Evolutionary conservation across 2,329 filamentous ascomycete species (phyloP).

Genomic region (Bisporella sp.): DNA sequence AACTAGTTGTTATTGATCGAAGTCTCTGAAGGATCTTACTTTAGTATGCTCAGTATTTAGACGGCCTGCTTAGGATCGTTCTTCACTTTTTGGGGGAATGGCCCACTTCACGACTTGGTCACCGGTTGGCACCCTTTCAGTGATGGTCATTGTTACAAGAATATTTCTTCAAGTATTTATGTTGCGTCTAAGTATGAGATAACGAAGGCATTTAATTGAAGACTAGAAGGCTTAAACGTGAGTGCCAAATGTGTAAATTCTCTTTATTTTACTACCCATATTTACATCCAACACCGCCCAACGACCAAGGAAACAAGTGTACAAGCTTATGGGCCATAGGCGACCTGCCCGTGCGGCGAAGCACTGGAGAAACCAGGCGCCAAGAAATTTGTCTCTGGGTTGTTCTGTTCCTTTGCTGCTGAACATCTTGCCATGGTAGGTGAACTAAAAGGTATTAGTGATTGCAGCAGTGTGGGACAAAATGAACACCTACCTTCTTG

Average conservation of each 20-base stretch:
- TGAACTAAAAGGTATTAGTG: constrained; percentile 49
- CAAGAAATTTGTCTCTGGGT: constrained; percentile 74
- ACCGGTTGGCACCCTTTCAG: too few species aligned
- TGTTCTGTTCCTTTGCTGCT: constrained; percentile 77
- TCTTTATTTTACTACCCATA: constrained; percentile 24
- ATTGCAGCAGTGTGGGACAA: constrained; percentile 5
- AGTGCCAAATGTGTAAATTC: constrained; percentile 2
- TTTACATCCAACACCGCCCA: constrained; percentile 28
- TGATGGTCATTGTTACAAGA: too few species aligned
- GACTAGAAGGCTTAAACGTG: too few species aligned
- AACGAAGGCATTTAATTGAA: too few species aligned
- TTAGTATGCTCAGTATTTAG: too few species aligned
- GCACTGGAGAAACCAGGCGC: constrained; percentile 49
- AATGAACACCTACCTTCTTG: constrained; percentile 65
- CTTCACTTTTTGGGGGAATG: too few species aligned
- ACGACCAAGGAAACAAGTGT: constrained; percentile 19
- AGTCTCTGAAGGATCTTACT: too few species aligned
- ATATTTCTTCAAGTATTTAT: too few species aligned
- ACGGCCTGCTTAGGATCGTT: too few species aligned
- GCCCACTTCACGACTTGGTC: too few species aligned
- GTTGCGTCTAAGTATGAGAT: too few species aligned
- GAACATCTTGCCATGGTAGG: constrained; percentile 98
- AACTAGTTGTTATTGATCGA: too few species aligned
- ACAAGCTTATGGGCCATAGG: constrained; percentile 26
- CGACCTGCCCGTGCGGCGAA: constrained; percentile 24